Conservation (phyloP, 73 alveolate species). For the Urostyla sp. region DNA sequence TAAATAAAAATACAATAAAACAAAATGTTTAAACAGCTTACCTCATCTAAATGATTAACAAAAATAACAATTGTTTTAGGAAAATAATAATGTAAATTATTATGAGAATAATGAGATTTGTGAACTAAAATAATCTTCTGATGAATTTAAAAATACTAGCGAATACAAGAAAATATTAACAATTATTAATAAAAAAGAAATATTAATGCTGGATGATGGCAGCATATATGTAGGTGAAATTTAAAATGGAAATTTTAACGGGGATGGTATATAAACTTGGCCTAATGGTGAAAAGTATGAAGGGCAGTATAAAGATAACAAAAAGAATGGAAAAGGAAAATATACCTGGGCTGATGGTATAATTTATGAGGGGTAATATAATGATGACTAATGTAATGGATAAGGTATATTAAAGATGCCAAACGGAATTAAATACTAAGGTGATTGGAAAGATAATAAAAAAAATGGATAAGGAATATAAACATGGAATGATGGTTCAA, state of each 20-base stretch:
- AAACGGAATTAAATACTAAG: conserved; percentile 72
- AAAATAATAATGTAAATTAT: too few species aligned
- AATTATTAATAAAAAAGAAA: too few species aligned
- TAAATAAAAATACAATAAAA: too few species aligned
- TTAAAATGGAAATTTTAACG: conserved; percentile 65
- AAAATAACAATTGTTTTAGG: too few species aligned
- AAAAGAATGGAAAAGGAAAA: conserved; percentile 74
- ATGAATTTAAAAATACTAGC: too few species aligned
- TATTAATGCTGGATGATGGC: conserved; percentile 80
- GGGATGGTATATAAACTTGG: conserved; percentile 71
- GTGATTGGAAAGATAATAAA: conserved; percentile 85
- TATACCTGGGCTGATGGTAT: conserved; percentile 87
- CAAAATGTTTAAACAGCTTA: too few species aligned
- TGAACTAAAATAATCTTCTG: too few species aligned
- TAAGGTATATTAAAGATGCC: conserved; percentile 81
- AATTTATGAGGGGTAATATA: conserved; percentile 77
- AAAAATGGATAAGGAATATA: conserved; percentile 80
- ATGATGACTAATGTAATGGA: conserved; percentile 83
- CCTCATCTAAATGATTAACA: too few species aligned
- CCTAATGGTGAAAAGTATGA: conserved; percentile 64
- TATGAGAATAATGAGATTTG: too few species aligned
- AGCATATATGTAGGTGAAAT: conserved; percentile 74
- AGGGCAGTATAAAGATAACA: conserved; percentile 76
- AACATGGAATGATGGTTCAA: conserved; percentile 51
- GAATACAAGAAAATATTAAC: too few species aligned